Base-by-base conservation (phyloP, 106 monocot genomes). In the Hemerocallis citrina region DNA sequence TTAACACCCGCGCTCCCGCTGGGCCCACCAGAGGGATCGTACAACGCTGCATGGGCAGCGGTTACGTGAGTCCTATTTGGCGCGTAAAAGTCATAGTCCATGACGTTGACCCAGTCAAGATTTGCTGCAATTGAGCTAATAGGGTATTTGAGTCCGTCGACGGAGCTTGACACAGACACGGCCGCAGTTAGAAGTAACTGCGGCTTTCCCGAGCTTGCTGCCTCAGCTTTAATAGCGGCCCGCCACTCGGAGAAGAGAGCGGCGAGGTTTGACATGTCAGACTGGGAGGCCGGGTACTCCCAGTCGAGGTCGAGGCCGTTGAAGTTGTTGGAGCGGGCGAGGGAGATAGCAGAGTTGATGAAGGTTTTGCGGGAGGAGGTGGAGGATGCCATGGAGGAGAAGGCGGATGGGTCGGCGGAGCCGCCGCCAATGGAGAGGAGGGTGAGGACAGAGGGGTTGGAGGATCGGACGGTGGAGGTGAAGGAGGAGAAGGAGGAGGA, bases 61-160 rank as follows among this genome's bases (percentile, higher is more conserved):
- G 46, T 46, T 10, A 46, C 46, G 9, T n/a, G 7, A 46, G 46
- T 46, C 20, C 46, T 17, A 4, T 10, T 17, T 10, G 46, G 46
- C 20, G 46, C 46, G 46, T 46, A 46, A 21, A 4, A 46, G 20
- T 46, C 46, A 10, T 46, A 46, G 46, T 46, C 46, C 46, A 46
- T 46, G 46, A 46, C 46, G 46, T 46, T 46, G 46, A 46, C 46
- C 46, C 46, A 46, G 46, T 46, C 46, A 46, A 46, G 46, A 20
- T 46, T 46, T 20, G 46, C 19, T 0, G 1, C 21, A 2, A 46
- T 14, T 2, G 46, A 17, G 20, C 2, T 20, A 4, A 46, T 21
- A 0, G 46, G 46, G 7, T 46, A 46, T 21, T 46, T 21, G 46
- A 46, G 20, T 10, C 46, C 46, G 46, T 46, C 46, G 3, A 20